phyloP scores from a whole-genome alignment of 1,284 basidiomycete species.

The Austroboletus niveus region DNA sequence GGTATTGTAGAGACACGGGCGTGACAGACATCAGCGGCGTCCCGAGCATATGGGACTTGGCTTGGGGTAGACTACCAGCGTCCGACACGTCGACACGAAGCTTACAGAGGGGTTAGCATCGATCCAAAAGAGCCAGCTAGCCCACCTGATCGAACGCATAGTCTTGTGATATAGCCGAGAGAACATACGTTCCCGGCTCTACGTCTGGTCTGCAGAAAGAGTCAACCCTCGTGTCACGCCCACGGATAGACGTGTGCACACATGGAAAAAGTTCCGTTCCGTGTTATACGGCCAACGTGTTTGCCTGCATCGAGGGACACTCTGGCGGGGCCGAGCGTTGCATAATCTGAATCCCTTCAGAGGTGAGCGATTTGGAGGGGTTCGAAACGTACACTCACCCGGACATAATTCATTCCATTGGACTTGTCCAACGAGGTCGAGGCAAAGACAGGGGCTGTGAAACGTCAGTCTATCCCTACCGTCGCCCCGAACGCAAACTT shows the following conservation, averaged over 20 bases:
- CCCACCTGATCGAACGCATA: conserved; percentile 66
- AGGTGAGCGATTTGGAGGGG: conserved; percentile 2
- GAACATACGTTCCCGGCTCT: conserved; percentile 59
- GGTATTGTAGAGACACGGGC: conserved; percentile 61
- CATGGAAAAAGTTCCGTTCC: conserved; percentile 65
- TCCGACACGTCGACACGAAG: conserved; percentile 59
- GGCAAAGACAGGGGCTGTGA: conserved; percentile 37
- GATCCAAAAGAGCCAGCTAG: background rate
- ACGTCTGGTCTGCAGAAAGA: conserved; percentile 50
- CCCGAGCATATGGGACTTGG: conserved; percentile 64
- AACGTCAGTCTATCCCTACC: conserved; percentile 1
- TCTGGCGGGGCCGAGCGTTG: conserved; percentile 52
- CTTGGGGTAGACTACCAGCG: conserved; percentile 44
- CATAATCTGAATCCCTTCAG: conserved; percentile 35
- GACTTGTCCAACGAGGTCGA: conserved; percentile 59
- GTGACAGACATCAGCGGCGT: conserved; percentile 66
- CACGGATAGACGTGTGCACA: conserved; percentile 49
- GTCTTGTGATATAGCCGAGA: conserved; percentile 65
- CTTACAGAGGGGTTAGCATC: conserved; percentile 8
- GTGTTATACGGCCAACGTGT: conserved; percentile 50
- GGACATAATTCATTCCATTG: conserved; percentile 66
- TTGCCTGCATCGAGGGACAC: conserved; percentile 61
- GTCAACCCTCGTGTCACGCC: background rate
- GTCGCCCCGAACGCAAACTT: background rate
- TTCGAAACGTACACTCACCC: conserved; percentile 39